Conservation (phyloP, 345 rosid genomes). For the Linum tenue region DNA sequence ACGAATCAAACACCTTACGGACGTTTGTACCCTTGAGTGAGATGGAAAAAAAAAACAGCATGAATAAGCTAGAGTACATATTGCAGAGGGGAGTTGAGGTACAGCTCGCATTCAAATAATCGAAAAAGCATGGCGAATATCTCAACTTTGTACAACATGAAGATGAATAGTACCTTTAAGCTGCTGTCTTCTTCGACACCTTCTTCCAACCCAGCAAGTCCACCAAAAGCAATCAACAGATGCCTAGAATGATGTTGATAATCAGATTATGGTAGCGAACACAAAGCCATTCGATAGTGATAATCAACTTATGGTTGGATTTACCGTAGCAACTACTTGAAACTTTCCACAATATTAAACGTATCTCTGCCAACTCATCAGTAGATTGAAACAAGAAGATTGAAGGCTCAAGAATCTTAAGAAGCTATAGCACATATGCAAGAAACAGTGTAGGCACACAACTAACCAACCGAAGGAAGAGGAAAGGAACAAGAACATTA, state of each 20-base stretch:
- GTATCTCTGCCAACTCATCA: neutral
- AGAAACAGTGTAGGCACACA: too few species aligned
- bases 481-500: constrained; percentile 16
- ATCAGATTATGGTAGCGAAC: too few species aligned
- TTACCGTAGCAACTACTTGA: too few species aligned
- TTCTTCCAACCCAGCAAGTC: constrained; percentile 91
- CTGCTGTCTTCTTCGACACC: constrained; percentile 55
- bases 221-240: constrained; percentile 84
- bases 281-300: too few species aligned
- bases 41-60: constrained; percentile 10
- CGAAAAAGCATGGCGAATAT: too few species aligned
- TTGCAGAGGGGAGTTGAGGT: too few species aligned
- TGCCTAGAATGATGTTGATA: too few species aligned
- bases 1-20: constrained; percentile 44
- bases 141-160: too few species aligned
- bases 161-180: constrained; percentile 51
- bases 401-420: neutral
- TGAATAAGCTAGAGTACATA: neutral
- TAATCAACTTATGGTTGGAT: too few species aligned
- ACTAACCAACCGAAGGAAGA: neutral
- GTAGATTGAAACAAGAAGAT: neutral
- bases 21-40: constrained; percentile 49
- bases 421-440: too few species aligned
- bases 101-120: neutral
- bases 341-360: too few species aligned